Evolutionary conservation across 139 green algal genomes (phyloP).

Genomic region (Tetraselmis striata): DNA sequence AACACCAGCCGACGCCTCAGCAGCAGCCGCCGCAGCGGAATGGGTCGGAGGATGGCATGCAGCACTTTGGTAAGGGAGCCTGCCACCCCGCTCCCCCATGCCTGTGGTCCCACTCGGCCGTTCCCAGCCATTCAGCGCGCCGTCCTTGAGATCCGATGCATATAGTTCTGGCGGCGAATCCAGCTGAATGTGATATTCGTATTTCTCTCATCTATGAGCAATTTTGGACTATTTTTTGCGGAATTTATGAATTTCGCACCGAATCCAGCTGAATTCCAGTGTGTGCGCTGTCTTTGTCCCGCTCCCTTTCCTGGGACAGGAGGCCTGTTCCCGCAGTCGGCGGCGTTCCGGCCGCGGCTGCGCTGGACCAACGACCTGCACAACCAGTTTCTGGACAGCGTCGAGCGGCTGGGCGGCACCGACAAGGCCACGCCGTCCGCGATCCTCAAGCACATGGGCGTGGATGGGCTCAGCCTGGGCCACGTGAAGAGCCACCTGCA

Average conservation of each 20-base stretch:
- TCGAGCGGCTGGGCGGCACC: constrained; percentile 38
- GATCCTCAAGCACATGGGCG: constrained; percentile 40
- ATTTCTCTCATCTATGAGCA: neutral
- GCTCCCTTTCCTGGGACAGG: too few species aligned
- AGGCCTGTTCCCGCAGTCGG: too few species aligned
- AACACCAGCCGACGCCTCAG: neutral
- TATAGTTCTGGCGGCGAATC: too few species aligned
- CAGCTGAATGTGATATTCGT: too few species aligned
- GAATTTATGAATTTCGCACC: neutral
- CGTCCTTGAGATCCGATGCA: too few species aligned
- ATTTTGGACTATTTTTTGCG: neutral
- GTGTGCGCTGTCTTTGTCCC: too few species aligned
- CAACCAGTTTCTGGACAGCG: neutral
- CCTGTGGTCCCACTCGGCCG: too few species aligned
- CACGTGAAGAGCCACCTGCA: constrained; percentile 64
- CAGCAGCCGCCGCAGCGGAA: neutral
- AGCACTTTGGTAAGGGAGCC: too few species aligned
- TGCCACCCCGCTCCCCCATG: too few species aligned
- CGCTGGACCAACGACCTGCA: neutral
- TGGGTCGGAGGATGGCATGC: too few species aligned
- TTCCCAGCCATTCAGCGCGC: too few species aligned
- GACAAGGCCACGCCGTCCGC: constrained; percentile 45
- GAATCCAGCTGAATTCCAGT: neutral
- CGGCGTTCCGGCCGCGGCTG: neutral
- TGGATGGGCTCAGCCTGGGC: constrained; percentile 47